phyloP scores from a whole-genome alignment of 305 asterid genomes.

The Fraxinus baroniana region DNA sequence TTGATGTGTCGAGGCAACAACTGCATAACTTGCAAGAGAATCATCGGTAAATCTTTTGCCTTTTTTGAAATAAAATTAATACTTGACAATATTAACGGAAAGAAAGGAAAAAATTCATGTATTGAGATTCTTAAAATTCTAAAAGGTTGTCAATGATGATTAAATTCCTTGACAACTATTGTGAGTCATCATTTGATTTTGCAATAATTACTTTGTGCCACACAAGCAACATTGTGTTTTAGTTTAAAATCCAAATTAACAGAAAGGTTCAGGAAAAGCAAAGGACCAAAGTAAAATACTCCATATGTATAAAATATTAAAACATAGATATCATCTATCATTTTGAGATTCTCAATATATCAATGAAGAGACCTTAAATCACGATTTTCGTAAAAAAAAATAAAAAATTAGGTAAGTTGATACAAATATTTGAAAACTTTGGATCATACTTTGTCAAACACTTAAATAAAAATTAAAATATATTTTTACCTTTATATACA shows the following conservation, averaged over 20 bases:
- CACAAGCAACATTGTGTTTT: neutral
- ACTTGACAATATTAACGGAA: neutral
- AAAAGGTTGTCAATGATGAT: conserved; percentile 2
- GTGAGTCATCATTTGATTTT: neutral
- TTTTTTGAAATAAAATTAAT: neutral
- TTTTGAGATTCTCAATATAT: neutral
- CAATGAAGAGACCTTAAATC: neutral
- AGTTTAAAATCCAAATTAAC: neutral
- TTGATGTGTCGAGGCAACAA: conserved; percentile 56
- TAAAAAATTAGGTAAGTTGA: neutral
- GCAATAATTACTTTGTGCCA: neutral
- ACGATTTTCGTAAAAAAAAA: neutral
- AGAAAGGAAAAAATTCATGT: neutral
- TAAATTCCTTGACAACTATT: neutral
- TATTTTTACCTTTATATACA: neutral
- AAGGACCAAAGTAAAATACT: neutral
- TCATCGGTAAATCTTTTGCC: conserved; percentile 45
- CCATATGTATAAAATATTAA: neutral
- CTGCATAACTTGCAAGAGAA: conserved; percentile 62
- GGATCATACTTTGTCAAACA: neutral
- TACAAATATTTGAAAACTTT: neutral
- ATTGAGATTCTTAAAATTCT: neutral
- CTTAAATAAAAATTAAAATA: neutral
- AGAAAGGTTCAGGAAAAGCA: neutral
- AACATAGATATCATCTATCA: neutral